Conservation (phyloP, 2,329 filamentous ascomycete species). For the Sclerotinia minor region DNA sequence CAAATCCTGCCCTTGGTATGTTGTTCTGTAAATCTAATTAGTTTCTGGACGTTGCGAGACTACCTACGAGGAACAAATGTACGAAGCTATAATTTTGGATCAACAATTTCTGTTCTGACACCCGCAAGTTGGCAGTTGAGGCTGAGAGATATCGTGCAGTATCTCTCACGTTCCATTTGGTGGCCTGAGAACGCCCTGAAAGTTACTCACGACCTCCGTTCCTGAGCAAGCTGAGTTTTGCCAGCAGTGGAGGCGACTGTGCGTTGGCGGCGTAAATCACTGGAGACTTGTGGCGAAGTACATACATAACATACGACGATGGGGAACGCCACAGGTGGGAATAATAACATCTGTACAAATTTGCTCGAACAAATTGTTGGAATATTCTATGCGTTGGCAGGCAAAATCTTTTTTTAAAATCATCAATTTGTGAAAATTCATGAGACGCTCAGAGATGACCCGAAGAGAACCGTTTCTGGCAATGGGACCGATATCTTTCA, state of each 20-base stretch:
- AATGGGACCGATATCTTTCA: not conserved
- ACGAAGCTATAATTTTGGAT: slow-evolving; percentile 2
- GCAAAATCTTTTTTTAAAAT: slow-evolving; percentile 16
- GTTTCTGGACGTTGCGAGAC: not conserved
- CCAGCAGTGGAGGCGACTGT: slow-evolving; percentile 26
- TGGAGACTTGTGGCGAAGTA: slow-evolving; percentile 36
- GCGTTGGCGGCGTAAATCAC: slow-evolving; percentile 35
- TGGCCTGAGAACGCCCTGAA: slow-evolving; percentile 8
- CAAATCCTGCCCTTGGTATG: not conserved
- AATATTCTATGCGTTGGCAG: slow-evolving; percentile 24
- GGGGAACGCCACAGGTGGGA: slow-evolving; percentile 15
- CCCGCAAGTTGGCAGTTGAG: slow-evolving; percentile 5
- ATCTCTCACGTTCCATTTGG: slow-evolving; percentile 8
- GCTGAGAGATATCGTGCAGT: slow-evolving; percentile 2
- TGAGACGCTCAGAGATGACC: not conserved
- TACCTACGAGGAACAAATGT: not conserved
- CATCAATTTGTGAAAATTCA: not conserved
- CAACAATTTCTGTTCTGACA: not conserved
- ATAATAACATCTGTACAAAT: not conserved
- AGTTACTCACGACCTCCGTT: slow-evolving; percentile 13
- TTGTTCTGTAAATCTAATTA: not conserved
- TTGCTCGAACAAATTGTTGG: slow-evolving; percentile 6
- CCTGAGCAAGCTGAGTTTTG: slow-evolving; percentile 38
- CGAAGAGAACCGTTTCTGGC: slow-evolving; percentile 22
- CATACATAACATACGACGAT: slow-evolving; percentile 28